A percentile compares a stretch with the other conserved stretches of the same genome.
Conservation (phyloP, 305 asterid genomes). For the Withania somnifera region DNA sequence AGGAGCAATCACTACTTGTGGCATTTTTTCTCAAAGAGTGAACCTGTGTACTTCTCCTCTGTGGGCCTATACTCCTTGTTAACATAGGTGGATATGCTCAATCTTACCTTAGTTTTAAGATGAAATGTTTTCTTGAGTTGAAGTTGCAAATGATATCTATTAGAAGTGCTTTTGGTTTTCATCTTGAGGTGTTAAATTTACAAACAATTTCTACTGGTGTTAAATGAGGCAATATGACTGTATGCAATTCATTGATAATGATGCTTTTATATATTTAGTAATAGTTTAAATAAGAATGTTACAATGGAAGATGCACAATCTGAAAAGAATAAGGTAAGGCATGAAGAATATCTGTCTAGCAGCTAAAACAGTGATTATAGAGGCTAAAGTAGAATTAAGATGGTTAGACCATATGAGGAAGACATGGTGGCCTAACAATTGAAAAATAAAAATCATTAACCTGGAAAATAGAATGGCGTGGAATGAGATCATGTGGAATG, state of each 20-base stretch:
- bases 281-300: neutral
- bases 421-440: neutral
- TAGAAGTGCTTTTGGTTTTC: neutral
- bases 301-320: neutral
- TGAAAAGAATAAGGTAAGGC: neutral
- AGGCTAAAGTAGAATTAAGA: neutral
- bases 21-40: neutral
- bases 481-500: neutral
- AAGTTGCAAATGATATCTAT: neutral
- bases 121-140: neutral
- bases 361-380: neutral
- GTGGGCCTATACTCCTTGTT: neutral
- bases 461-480: slow-evolving; percentile 1
- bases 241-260: neutral
- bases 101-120: neutral
- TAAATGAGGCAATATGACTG: neutral
- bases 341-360: neutral
- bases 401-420: neutral
- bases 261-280: neutral
- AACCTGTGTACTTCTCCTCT: neutral
- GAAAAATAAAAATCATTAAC: neutral
- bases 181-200: neutral
- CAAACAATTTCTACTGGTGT: neutral
- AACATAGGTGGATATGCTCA: neutral
- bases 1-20: neutral